Evolutionary conservation across 2,329 filamentous ascomycete genomes (phyloP).

Genomic region (Gnomoniopsis smithogilvyi): DNA sequence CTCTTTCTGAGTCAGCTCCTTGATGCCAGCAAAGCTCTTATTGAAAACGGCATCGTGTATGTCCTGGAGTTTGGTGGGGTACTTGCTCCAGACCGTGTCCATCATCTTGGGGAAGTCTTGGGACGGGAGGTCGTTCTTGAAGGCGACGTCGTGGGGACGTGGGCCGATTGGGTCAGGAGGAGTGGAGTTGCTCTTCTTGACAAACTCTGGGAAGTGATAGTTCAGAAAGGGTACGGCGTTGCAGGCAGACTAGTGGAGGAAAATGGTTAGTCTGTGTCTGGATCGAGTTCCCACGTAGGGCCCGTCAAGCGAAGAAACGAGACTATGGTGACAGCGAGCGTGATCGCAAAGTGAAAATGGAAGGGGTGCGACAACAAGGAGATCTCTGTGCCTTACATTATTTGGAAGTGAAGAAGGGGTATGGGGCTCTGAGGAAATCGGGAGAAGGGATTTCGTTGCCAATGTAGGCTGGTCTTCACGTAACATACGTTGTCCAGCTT

Average conservation of each 20-base stretch:
- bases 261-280: not conserved
- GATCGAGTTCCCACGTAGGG: not conserved
- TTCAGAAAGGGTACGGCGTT: conserved; percentile 1
- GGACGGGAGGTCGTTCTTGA: not conserved
- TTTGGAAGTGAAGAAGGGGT: not conserved
- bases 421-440: not conserved
- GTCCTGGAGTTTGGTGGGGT: not conserved
- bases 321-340: not conserved
- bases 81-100: not conserved
- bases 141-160: not conserved
- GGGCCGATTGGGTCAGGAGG: not conserved
- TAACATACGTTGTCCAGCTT: not conserved
- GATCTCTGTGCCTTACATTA: not conserved
- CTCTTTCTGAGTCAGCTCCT: not conserved
- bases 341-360: not conserved
- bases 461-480: not conserved
- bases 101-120: conserved; percentile 5
- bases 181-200: not conserved
- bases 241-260: not conserved
- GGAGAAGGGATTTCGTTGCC: not conserved
- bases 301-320: not conserved
- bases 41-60: conserved; percentile 2
- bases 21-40: not conserved
- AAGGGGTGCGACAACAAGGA: not conserved
- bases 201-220: conserved; percentile 8